A percentile compares a stretch with the other conserved stretches of the same genome.
phyloP scores from a whole-genome alignment of 345 rosid species.

The Corymbia maculata region DNA sequence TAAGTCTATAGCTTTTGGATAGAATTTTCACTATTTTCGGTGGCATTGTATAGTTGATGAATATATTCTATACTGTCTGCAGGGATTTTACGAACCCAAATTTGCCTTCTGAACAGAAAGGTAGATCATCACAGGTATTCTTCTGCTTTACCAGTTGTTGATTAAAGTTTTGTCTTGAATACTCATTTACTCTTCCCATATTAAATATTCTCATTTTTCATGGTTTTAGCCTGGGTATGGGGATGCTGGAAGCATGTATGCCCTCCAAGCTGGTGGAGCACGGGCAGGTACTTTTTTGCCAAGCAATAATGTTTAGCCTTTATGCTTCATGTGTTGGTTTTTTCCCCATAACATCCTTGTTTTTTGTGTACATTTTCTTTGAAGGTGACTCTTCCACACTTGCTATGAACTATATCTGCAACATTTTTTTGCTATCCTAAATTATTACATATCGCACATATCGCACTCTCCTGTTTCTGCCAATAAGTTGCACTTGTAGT shows the following conservation, averaged over 20 bases:
- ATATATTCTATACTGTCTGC: background rate
- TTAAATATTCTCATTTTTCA: background rate
- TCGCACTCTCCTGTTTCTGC: background rate
- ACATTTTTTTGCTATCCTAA: background rate
- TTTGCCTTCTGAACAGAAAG: conserved; percentile 90
- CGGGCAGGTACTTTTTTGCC: conserved; percentile 20
- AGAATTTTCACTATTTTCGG: background rate
- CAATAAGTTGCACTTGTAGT: background rate
- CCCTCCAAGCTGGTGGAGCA: conserved; percentile 23
- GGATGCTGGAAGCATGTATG: conserved; percentile 65
- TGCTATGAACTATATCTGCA: background rate
- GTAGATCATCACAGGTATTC: conserved; percentile 76
- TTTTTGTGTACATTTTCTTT: background rate
- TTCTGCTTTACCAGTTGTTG: background rate
- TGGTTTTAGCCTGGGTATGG: conserved; percentile 61
- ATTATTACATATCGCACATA: background rate
- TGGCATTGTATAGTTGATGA: background rate
- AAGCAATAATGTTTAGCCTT: background rate
- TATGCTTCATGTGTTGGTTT: background rate
- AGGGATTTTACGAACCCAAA: conserved; percentile 97
- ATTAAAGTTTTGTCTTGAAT: background rate
- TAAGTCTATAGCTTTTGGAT: conserved; percentile 6
- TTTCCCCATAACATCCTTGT: conserved; percentile 3
- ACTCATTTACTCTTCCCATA: background rate
- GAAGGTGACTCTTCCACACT: background rate